Evolutionary conservation across 176 grass and related monocot species (phyloP).

Genomic region (Calamus simplicifolius): DNA sequence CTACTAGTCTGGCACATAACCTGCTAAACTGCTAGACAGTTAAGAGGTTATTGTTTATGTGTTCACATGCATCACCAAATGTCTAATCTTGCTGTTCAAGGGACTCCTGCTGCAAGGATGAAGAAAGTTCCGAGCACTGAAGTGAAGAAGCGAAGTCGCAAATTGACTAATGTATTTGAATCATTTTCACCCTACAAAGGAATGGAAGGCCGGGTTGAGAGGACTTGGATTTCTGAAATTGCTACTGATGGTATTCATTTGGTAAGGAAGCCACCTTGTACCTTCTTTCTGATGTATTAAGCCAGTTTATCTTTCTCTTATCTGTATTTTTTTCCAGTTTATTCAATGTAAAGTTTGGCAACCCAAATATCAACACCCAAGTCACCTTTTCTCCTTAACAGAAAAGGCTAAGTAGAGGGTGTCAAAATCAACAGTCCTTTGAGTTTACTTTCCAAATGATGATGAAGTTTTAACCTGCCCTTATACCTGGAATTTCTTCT

Average conservation of each 20-base stretch:
- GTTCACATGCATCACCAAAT: too few relatives aligned
- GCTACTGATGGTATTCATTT: constrained; percentile 83
- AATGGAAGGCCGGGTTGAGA: constrained; percentile 64
- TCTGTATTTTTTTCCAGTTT: too few relatives aligned
- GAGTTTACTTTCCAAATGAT: too few relatives aligned
- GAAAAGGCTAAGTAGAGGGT: too few relatives aligned
- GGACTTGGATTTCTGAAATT: constrained; percentile 87
- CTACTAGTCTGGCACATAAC: too few relatives aligned
- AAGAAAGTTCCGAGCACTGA: constrained; percentile 76
- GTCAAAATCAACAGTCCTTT: too few relatives aligned
- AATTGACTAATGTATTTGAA: constrained; percentile 84
- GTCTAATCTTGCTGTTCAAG: constrained; percentile 29
- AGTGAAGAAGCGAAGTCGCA: constrained; percentile 78
- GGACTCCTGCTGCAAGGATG: constrained; percentile 95
- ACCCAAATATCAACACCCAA: too few relatives aligned
- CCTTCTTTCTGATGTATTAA: too few relatives aligned
- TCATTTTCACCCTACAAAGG: constrained; percentile 84
- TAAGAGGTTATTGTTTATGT: constrained; percentile 2
- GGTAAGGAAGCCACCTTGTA: constrained; percentile 27
- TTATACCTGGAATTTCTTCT: constrained; percentile 1
- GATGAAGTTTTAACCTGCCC: too few relatives aligned
- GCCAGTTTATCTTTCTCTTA: too few relatives aligned
- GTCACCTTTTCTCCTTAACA: too few relatives aligned
- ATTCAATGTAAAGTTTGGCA: too few relatives aligned
- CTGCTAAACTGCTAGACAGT: not conserved